Evolutionary conservation across 2,329 filamentous ascomycete species (phyloP).

Genomic region (Pestalotiopsis sp.): DNA sequence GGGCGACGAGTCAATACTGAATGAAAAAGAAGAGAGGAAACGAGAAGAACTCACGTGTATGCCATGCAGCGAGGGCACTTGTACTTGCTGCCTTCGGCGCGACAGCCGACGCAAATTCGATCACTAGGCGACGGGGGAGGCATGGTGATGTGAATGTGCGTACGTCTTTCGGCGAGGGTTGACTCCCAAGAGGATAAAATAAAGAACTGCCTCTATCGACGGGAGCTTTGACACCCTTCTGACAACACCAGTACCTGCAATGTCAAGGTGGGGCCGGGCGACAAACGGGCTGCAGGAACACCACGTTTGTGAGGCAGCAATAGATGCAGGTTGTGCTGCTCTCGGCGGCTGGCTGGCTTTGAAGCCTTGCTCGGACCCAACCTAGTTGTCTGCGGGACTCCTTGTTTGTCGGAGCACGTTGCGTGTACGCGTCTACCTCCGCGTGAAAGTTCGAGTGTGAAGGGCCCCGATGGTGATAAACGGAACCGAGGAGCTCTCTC

Average conservation of each 20-base stretch:
- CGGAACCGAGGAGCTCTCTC: no score
- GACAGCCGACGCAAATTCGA: slow-evolving; percentile 58
- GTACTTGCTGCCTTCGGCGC: slow-evolving; percentile 57
- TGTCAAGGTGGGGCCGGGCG: no score
- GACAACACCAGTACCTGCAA: no score
- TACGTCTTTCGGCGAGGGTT: not conserved
- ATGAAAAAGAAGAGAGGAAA: not conserved
- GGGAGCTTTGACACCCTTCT: no score
- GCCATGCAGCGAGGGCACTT: slow-evolving; percentile 63
- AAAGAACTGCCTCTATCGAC: not conserved
- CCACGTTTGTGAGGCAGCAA: no score
- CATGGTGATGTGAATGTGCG: slow-evolving; percentile 22
- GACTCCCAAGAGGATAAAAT: not conserved
- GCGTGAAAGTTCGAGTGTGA: not conserved
- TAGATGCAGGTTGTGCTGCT: not conserved
- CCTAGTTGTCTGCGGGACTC: not conserved
- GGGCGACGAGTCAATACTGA: slow-evolving; percentile 10
- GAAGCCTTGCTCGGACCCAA: not conserved
- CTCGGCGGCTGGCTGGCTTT: not conserved
- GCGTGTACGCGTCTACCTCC: not conserved
- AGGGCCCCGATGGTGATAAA: no score
- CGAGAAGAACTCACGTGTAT: slow-evolving; percentile 54
- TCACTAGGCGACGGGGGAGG: slow-evolving; percentile 22
- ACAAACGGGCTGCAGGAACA: no score
- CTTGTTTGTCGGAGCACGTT: not conserved